Percentiles rank a stretch among this genome's conserved stretches.
phyloP scores from a whole-genome alignment of 495 filamentous ascomycete species.

The Penicillium waksmanii region DNA sequence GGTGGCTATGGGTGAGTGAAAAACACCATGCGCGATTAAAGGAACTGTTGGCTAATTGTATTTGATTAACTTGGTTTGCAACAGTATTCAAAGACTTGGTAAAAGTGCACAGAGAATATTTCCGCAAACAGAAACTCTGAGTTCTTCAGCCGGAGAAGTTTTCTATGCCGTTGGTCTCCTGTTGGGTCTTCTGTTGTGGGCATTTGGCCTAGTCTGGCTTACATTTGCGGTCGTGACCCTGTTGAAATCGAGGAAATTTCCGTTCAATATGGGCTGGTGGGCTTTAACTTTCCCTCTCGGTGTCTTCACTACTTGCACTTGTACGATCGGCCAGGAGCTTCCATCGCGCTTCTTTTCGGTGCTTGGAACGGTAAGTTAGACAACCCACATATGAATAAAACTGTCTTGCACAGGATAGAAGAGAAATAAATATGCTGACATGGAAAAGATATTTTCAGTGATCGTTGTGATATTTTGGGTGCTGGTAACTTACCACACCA shows the following conservation, averaged over 20 bases:
- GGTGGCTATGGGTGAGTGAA: conserved; percentile 53
- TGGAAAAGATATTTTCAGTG: conserved; percentile 48
- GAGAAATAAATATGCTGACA: neutral
- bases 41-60: too few species aligned
- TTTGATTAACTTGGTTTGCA: neutral
- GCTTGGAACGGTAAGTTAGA: conserved; percentile 46
- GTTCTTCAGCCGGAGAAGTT: conserved; percentile 45
- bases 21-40: neutral
- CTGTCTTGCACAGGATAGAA: too few species aligned
- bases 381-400: conserved; percentile 1
- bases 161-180: conserved; percentile 59
- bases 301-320: conserved; percentile 55
- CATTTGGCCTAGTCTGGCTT: conserved; percentile 64
- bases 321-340: conserved; percentile 52
- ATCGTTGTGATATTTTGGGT: conserved; percentile 56
- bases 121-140: conserved; percentile 51
- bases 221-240: conserved; percentile 54
- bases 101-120: conserved; percentile 53
- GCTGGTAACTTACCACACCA: conserved; percentile 48
- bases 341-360: conserved; percentile 58
- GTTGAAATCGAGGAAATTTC: conserved; percentile 46
- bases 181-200: conserved; percentile 60
- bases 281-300: conserved; percentile 65
- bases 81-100: conserved; percentile 57
- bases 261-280: conserved; percentile 74